Conservation (phyloP, 129 eudicot species). For the Escallonia rubra region DNA sequence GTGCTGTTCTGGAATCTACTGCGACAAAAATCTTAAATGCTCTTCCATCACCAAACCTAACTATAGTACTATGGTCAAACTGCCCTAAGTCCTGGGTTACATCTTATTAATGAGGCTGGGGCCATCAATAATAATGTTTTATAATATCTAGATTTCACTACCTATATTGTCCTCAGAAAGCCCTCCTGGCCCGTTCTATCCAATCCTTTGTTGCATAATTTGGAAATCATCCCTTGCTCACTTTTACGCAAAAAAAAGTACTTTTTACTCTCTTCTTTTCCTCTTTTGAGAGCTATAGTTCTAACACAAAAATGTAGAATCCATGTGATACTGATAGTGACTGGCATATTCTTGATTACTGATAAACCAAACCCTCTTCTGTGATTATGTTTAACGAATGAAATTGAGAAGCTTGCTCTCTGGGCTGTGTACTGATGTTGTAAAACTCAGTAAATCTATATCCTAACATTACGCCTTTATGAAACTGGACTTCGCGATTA, state of each 20-base stretch:
- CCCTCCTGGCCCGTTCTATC: not conserved
- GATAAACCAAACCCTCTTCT: not conserved
- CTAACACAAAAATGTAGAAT: conserved; percentile 1
- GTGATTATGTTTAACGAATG: no score
- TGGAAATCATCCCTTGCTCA: not conserved
- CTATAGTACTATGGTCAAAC: not conserved
- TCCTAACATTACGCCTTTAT: no score
- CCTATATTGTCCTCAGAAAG: no score
- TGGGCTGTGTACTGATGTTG: no score
- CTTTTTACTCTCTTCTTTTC: not conserved
- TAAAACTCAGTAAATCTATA: no score
- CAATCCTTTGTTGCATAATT: not conserved
- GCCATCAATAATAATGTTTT: not conserved
- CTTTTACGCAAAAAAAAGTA: no score
- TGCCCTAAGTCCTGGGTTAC: not conserved
- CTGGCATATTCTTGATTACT: not conserved
- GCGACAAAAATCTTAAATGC: not conserved
- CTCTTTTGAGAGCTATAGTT: not conserved
- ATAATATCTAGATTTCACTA: no score
- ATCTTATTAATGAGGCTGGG: not conserved
- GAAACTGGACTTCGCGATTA: no score
- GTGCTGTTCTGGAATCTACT: no score
- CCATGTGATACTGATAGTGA: not conserved
- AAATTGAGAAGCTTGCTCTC: no score
- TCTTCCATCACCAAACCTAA: conserved; percentile 7